Evolutionary conservation across 176 grass and related monocot genomes (phyloP), one percentile per base, ranked within the genome.

Genomic region (Raddia guianensis): DNA sequence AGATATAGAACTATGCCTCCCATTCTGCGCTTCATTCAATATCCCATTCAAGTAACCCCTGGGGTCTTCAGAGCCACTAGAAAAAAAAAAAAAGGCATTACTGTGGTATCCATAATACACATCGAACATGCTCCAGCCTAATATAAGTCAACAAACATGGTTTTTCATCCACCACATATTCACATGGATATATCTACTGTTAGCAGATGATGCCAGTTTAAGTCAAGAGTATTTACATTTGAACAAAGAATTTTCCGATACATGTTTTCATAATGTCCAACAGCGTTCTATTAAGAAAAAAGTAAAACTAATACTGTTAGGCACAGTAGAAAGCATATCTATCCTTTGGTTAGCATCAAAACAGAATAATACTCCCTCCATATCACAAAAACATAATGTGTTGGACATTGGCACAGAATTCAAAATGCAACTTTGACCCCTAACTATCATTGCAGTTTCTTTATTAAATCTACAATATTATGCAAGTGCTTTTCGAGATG

Each of bases 21-120:
- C 73, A 35, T 89, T 89, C 45, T 85, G 72, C 56, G 70, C 43
- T 55, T 84, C 69, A 80, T 89, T 89, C 42, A 89, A 43, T 76
- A 89, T 89, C 32, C 83, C 87, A 75, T 89, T 89, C 78, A 82
- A 89, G 27, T 82, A 81, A 0, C 72, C 87, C 59, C 66, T 85
- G 7, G 77, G 82, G 54, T 89, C 83, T 65, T 82, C 87, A 32
- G 77, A 76, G 42, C 83, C 82, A 85, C 87, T 89, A 68, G 33
- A 59, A 68, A 83, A 68, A 33, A 83, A 68, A 33, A 49, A 11
- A 82, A 66, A 55, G 4, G n/a, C 10, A 83, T 87, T 66, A 72
- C 1, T 2, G 2, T 55, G 49, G 16, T 72, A 8, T 77, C 45
- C 40, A 77, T 33, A 64, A 72, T 49, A 49, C 64, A 55, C 21